Base-by-base conservation (phyloP, 129 eudicot species). In the Helianthus tuberosus region DNA sequence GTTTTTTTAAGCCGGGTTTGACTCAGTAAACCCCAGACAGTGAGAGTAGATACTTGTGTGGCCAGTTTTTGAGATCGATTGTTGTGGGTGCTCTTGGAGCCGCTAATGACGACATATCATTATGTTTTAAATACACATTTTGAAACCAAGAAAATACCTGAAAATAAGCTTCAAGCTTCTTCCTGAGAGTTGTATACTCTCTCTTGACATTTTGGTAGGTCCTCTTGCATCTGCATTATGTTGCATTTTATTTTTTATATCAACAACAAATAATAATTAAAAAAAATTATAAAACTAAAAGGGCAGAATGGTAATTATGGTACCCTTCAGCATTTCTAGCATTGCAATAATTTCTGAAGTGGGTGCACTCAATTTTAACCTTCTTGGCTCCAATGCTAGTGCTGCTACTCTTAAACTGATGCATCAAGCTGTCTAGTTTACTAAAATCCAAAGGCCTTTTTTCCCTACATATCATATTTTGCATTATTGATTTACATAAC, bases 351-450 rank as follows among this genome's bases (percentile, higher is more conserved):
- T 83, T 90, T 43, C 77, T 84, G 83, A 91, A 91, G 57, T 88
- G 87, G 55, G 92, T 84, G 82, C 93, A 89, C 82, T 91, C 96
- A 79, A 6, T 71, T 72, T 87, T 91, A 54, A 91, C 92, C 83
- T 83, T 91, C 73, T 81, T 84, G 69, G 96, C 96, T 63, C 97
- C 97, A 78, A 91, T 89, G 84, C 97, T 91, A 74, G 96, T 86
- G 75, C 96, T 82, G 32, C 97, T 93, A 41, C 98, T 88, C 79
- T 81, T 93, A 75, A 93, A 90, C 71, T 93, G 97, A 73, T 93
- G 96, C 96, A 93, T 93, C 12, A 64, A 66, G 59, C 73, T 66
- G 62, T 93, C 98, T 81, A 93, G 82, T 80, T 65, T 90, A 29
- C 62, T 60, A 49, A 88, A 90, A 73, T 93, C 97, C 75, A 88